Base-by-base conservation (phyloP, 2,329 filamentous ascomycete species). In the Dactylellina cionopaga region DNA sequence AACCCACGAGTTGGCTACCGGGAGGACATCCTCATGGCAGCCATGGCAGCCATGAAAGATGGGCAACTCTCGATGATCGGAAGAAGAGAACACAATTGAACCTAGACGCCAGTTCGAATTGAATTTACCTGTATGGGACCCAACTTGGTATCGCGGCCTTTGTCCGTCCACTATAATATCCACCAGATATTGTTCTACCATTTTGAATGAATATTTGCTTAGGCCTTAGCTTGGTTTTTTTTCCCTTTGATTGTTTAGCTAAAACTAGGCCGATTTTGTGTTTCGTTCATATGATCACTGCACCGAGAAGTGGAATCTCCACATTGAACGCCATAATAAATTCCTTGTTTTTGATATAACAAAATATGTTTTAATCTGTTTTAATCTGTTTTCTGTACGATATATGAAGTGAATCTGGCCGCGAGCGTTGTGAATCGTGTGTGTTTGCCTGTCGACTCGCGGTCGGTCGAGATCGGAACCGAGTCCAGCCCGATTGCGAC, bases 231-330 rank as follows among this genome's bases (percentile, higher is more conserved):
- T 55, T 59, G 31, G 33, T 41, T 31, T 22, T 43, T n/a, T n/a
- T n/a, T n/a, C n/a, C n/a, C n/a, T n/a, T n/a, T n/a, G n/a, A 25
- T 25, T 39, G 43, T 22, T 39, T 58, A 43, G 29, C 63, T n/a
- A n/a, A n/a, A n/a, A n/a, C n/a, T 68, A 68, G 56, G 39, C 65
- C 54, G 33, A 13, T 62, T 70, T 41, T 25, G 55, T 62, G 13
- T n/a, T 17, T 5, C 55, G 65, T 49, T 51, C 65, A 63, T 70
- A 62, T 70, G 65, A 70, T 70, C 65, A 51, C 54, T 56, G 33
- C 25, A 35, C n/a, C 24, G 35, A 29, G 31, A 37, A 39, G 47
- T 9, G 15, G 41, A 60, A 70, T 63, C 54, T 62, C 65, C 65
- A 70, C 65, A 55, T 15, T 29, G 41, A 55, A 70, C 65, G 65